Base-by-base conservation (phyloP, 2,329 filamentous ascomycete species). In the Arachnomyces sp. region DNA sequence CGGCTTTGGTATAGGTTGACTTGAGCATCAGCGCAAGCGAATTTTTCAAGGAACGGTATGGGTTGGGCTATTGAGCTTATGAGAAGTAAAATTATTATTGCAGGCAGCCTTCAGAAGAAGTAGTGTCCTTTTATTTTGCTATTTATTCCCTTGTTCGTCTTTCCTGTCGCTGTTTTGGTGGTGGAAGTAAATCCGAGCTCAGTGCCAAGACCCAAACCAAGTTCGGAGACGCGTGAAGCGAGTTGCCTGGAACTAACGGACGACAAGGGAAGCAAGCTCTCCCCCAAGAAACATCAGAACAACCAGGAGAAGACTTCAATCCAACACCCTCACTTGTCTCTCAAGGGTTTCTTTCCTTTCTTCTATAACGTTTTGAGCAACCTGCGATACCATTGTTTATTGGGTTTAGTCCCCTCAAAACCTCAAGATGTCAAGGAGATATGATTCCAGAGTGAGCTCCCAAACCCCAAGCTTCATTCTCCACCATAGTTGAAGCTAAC, bases 361-460 rank as follows among this genome's bases (percentile, higher is more conserved):
- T 9, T 25, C 9, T 25, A 25, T 25, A 9, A 25, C 5, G 5
- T 9, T 9, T 25, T 25, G 21, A 25, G 21, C 9, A 5, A 25
- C 21, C 9, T 25, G 21, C 9, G 21, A 25, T 25, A 25, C 21
- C 31, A 33, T 33, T 33, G 13, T 33, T 12, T 33, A 6, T 21
- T 18, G 34, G 7, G 16, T 18, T n/a, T 14, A 13, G 34, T 25
- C 21, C 21, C 21, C 7, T 9, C 36, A 46, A 46, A 25, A 25
- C 21, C 5, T 55, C 68, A 74, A 55, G 68, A 95, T 95, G 89
- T 94, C 89, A 67, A 84, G 89, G 73, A 84, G 89, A 75, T 95
- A 95, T 74, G 89, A 95, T 81, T 94, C 89, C 60, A 80, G 89
- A 73, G 89, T 95, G 75, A 67, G 82, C 71, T 42, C 28, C 38